Evolutionary conservation across 495 filamentous ascomycete species (phyloP).

Genomic region (Tuber aestivum): DNA sequence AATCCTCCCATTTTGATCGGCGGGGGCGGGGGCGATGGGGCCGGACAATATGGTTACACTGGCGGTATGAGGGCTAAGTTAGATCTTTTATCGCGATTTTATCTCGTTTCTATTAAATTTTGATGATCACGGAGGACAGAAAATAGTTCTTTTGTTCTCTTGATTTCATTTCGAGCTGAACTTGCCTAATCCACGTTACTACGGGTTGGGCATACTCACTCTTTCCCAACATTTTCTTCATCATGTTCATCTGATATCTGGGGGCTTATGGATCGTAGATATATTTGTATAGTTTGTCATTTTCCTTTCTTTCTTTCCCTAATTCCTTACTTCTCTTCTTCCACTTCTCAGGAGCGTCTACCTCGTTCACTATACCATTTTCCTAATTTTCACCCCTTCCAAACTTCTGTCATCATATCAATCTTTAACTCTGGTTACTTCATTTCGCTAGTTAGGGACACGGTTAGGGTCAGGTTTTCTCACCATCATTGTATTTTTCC

Average conservation of each 20-base stretch:
- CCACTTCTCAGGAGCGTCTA: too few relatives aligned
- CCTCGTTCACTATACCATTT: not conserved
- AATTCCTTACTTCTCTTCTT: too few relatives aligned
- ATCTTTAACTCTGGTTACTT: not conserved
- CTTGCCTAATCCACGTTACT: not conserved
- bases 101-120: not conserved
- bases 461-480: constrained; percentile 3
- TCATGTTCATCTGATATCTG: not conserved
- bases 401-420: not conserved
- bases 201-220: not conserved
- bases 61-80: not conserved
- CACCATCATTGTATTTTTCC: not conserved
- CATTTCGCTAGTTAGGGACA: not conserved
- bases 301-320: not conserved
- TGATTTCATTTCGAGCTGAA: not conserved
- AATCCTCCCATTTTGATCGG: not conserved
- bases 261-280: not conserved
- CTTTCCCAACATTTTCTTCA: not conserved
- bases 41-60: not conserved
- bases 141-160: not conserved
- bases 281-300: not conserved
- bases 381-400: not conserved
- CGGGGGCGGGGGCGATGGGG: not conserved
- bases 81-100: constrained; percentile 1
- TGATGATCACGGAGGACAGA: not conserved